A percentile compares a stretch with the other conserved stretches of the same genome.
These are phyloP conservation scores for Apiospora pterosperma DNA, from an alignment of 2,329 filamentous ascomycete genomes.

Conservation along the genomic window DNA sequence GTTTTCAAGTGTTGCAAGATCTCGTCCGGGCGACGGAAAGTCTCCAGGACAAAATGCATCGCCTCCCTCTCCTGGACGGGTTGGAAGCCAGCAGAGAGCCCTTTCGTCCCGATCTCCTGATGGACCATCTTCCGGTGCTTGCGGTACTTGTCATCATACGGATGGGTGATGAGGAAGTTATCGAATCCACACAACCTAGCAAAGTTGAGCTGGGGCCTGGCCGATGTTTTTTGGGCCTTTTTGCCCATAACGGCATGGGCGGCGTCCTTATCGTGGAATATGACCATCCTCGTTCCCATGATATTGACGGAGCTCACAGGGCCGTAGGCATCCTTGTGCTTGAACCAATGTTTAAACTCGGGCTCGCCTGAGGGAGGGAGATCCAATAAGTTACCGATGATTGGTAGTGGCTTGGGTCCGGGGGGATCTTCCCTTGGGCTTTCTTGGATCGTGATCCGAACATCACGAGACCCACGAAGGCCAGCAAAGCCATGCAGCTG, in stretches of 20 bases:
- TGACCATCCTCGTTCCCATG: constrained; percentile 36
- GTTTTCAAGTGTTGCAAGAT: no score
- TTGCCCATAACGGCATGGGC: constrained; percentile 36
- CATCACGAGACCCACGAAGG: no score
- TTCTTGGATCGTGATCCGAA: no score
- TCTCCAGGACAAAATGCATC: constrained; percentile 38
- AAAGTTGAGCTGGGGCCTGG: constrained; percentile 20
- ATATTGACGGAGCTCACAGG: constrained; percentile 36
- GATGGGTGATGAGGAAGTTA: constrained; percentile 28
- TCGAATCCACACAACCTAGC: constrained; percentile 30
- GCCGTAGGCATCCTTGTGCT: constrained; percentile 37
- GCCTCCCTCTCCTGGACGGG: constrained; percentile 40
- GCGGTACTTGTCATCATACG: constrained; percentile 34
- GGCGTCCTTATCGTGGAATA: constrained; percentile 34
- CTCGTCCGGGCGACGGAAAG: no score
- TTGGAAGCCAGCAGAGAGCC: constrained; percentile 34
- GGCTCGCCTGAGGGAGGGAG: constrained; percentile 35
- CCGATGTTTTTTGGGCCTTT: constrained; percentile 30
- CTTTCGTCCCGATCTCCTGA: constrained; percentile 40
- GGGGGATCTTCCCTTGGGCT: no score
- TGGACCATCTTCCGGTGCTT: constrained; percentile 41
- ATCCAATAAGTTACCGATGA: constrained; percentile 50
- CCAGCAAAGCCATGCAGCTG: no score
- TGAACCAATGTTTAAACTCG: constrained; percentile 38
- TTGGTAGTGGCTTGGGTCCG: constrained; percentile 43